Conservation (phyloP, 176 grass and related monocot genomes). For the Triticum dicoccoides region DNA sequence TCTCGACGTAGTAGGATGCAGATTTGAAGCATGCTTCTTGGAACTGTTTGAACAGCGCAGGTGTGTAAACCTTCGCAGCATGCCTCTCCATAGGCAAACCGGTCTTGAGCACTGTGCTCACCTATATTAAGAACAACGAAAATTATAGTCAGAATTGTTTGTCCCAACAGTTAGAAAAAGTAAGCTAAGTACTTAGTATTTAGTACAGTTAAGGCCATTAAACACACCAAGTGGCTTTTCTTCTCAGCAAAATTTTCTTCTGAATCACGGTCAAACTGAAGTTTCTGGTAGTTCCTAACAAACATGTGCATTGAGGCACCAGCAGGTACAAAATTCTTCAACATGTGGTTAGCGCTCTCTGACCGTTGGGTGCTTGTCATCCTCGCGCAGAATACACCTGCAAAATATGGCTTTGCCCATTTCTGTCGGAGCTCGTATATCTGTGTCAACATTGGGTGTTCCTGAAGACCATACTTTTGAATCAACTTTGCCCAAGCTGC, state of each 20-base stretch:
- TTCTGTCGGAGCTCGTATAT: not conserved
- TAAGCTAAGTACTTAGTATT: too few relatives aligned
- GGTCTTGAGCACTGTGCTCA: too few relatives aligned
- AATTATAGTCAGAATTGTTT: too few relatives aligned
- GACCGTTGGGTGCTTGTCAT: not conserved
- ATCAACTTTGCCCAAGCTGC: not conserved
- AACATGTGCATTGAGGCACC: not conserved
- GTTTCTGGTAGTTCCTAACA: not conserved
- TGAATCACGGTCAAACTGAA: not conserved
- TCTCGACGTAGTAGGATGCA: too few relatives aligned
- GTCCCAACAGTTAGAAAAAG: too few relatives aligned
- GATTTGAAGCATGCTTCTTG: too few relatives aligned
- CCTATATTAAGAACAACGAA: too few relatives aligned
- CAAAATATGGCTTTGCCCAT: not conserved
- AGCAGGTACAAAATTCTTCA: not conserved
- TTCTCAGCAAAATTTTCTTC: not conserved
- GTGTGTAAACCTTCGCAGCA: too few relatives aligned
- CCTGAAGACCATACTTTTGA: not conserved
- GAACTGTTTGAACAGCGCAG: too few relatives aligned
- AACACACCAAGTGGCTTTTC: too few relatives aligned
- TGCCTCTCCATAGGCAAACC: too few relatives aligned
- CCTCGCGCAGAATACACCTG: not conserved
- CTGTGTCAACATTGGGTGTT: not conserved
- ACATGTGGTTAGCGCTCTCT: not conserved
- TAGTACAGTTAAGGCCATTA: too few relatives aligned